Base-by-base conservation (phyloP, 331 rosid species). In the Phaseolus coccineus region DNA sequence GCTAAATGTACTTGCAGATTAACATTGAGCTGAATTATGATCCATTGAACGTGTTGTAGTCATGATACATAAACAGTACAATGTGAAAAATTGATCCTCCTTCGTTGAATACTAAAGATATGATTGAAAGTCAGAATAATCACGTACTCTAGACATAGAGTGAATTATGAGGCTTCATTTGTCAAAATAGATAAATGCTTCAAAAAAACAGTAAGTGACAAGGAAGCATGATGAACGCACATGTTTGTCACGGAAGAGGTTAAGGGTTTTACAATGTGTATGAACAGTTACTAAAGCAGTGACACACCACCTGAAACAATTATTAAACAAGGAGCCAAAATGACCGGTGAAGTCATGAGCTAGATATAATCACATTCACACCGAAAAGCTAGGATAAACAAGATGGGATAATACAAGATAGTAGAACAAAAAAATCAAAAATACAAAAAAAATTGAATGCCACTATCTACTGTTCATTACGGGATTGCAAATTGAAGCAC, bases 401-500 rank as follows among this genome's bases (percentile, higher is more conserved):
- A 51, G 80, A 59, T 67, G 84, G 86, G 68, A 83, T 75, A 37
- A 66, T 81, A 81, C 89, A 83, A 16, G 82, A 79, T 68, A 28
- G 47, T 40, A 52, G 40, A 70, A 59, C 58, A 25, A 78, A 44
- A 75, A 77, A 77, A 80, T 52, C 47, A 24, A 47, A 31, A 51
- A 62, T 57, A 57, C 50, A 47, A 58, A 80, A 40, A 19, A 88
- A 62, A 74, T 59, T 53, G 13, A 46, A 78, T 68, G 69, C 81
- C 27, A 46, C 85, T 85, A 78, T 73, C 89, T 85, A 87, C 77
- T 73, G 47, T 48, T 79, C 82, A 77, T 81, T 83, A 8, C 78
- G 78, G 8, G 89, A 85, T 77, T 83, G 89, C 86, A 78, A 65
- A 69, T 66, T 81, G 82, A 88, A 88, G 81, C 91, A 88, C 69